Evolutionary conservation across 129 eudicot genomes (phyloP).

Genomic region (Artemisia annua): DNA sequence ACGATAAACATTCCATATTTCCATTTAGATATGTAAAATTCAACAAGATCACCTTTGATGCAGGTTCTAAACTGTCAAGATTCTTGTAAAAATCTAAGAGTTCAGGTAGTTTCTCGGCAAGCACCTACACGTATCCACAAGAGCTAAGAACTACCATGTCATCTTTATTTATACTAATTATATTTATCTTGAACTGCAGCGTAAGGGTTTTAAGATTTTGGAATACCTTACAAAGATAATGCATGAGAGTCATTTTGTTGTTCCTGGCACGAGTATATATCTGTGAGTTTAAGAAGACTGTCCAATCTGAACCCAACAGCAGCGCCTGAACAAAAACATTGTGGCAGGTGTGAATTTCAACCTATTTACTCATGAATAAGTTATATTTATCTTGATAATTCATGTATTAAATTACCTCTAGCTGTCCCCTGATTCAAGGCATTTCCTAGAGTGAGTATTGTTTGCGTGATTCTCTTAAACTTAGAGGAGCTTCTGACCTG

Average conservation of each 20-base stretch:
- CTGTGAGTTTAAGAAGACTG: constrained; percentile 92
- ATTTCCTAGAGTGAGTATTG: constrained; percentile 84
- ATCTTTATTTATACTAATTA: neutral
- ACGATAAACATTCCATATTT: neutral
- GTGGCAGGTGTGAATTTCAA: neutral
- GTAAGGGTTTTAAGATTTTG: constrained; percentile 8
- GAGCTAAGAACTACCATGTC: constrained; percentile 20
- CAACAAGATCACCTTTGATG: constrained; percentile 63
- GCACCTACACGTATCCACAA: constrained; percentile 52
- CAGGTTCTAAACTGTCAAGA: constrained; percentile 78
- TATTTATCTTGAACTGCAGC: constrained; percentile 2
- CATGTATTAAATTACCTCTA: constrained; percentile 50
- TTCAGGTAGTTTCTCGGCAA: constrained; percentile 82
- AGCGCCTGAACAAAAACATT: constrained; percentile 53
- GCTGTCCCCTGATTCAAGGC: constrained; percentile 98
- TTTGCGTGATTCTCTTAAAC: constrained; percentile 87
- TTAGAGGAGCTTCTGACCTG: constrained; percentile 83
- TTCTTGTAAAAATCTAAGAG: constrained; percentile 83
- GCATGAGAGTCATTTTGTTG: constrained; percentile 90
- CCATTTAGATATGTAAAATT: constrained; percentile 9
- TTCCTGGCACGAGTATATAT: constrained; percentile 86
- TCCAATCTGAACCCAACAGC: constrained; percentile 98
- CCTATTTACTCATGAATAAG: neutral
- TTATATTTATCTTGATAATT: constrained; percentile 3
- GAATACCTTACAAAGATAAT: constrained; percentile 92